Evolutionary conservation across 495 filamentous ascomycete genomes (phyloP).

Genomic region (Neurospora sp.): DNA sequence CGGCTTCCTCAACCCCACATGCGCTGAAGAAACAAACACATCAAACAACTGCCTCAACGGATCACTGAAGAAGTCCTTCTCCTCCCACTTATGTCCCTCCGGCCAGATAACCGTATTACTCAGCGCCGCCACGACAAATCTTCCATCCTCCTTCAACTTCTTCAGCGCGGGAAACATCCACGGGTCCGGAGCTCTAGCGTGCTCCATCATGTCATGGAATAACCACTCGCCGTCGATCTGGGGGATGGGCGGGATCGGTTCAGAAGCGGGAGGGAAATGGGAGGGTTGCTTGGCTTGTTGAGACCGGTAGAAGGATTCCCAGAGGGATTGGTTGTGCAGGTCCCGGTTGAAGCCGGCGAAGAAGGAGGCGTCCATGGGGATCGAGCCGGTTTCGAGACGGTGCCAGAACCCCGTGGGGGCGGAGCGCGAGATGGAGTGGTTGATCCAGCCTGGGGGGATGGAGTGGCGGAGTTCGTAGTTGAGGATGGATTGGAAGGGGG

Average conservation of each 20-base stretch:
- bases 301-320: conserved; percentile 42
- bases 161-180: conserved; percentile 80
- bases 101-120: conserved; percentile 85
- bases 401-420: conserved; percentile 84
- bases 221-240: conserved; percentile 67
- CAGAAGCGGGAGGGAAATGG: not conserved
- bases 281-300: conserved; percentile 25
- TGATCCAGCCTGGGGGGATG: conserved; percentile 83
- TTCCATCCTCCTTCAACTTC: conserved; percentile 49
- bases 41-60: conserved; percentile 58
- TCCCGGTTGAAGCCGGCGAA: conserved; percentile 69
- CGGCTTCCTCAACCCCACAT: conserved; percentile 82
- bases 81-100: conserved; percentile 46
- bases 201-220: conserved; percentile 88
- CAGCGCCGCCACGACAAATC: conserved; percentile 68
- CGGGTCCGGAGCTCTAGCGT: conserved; percentile 61
- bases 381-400: conserved; percentile 63
- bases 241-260: conserved; percentile 51
- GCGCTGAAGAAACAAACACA: conserved; percentile 72
- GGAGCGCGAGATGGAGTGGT: conserved; percentile 70
- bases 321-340: conserved; percentile 52
- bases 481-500: conserved; percentile 84
- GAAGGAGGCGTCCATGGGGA: conserved; percentile 61
- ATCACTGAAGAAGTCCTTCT: conserved; percentile 24
- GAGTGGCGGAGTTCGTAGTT: conserved; percentile 67